Conservation (phyloP, 495 filamentous ascomycete species). For the Trypethelium eluteriae region DNA sequence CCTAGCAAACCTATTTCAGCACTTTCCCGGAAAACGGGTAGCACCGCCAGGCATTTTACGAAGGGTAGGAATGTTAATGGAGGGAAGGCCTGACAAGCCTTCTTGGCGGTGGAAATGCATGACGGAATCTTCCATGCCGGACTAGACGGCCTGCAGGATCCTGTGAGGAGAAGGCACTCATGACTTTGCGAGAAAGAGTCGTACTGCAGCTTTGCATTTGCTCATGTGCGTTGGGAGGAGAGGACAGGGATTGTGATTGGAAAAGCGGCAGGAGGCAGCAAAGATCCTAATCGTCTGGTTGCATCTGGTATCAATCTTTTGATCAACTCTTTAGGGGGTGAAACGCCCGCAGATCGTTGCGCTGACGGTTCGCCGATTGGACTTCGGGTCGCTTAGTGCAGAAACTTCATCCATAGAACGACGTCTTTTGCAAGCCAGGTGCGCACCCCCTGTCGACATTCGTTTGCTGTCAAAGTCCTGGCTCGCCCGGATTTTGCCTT, state of each 20-base stretch:
- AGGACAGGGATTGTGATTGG: background rate
- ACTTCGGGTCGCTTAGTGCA: background rate
- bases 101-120: background rate
- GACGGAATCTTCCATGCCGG: background rate
- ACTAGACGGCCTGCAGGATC: background rate
- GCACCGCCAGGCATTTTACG: background rate
- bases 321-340: background rate
- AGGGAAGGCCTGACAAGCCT: background rate
- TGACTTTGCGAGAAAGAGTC: conserved; percentile 3
- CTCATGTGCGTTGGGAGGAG: background rate
- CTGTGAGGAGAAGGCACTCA: background rate
- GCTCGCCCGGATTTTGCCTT: background rate
- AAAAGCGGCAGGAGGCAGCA: background rate
- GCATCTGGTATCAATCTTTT: background rate
- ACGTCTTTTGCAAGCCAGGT: background rate
- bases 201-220: conserved; percentile 8
- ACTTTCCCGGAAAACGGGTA: background rate
- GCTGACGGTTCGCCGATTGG: conserved; percentile 10
- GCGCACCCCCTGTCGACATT: background rate
- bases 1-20: conserved; percentile 6
- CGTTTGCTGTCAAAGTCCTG: background rate
- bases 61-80: background rate
- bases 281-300: background rate
- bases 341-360: conserved; percentile 7
- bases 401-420: background rate